Conservation (phyloP, 306 rosid genomes). For the Cercis canadensis region DNA sequence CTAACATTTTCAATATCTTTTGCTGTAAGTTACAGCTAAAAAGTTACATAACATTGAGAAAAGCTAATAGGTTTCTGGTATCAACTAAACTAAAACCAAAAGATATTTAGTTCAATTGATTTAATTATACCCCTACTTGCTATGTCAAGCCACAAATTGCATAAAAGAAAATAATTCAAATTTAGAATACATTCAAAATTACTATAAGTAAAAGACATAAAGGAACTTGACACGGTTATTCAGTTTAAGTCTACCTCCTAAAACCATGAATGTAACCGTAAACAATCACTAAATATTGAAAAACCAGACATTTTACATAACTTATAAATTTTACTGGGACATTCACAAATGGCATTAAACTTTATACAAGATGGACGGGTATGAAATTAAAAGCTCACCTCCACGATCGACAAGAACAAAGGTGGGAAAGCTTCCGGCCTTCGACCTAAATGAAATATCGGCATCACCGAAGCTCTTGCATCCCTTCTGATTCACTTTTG, state of each 20-base stretch:
- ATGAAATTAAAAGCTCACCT: conserved; percentile 48
- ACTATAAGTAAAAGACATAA: conserved; percentile 2
- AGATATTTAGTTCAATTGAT: conserved; percentile 4
- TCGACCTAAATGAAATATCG: conserved; percentile 64
- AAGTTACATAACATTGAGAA: background rate
- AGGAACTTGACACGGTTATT: conserved; percentile 16
- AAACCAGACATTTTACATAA: background rate
- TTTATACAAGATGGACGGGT: background rate
- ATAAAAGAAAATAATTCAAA: conserved; percentile 17
- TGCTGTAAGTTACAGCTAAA: conserved; percentile 21
- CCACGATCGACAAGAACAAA: conserved; percentile 92
- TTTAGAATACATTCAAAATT: background rate
- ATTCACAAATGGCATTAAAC: background rate
- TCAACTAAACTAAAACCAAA: conserved; percentile 8
- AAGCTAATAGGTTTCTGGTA: background rate
- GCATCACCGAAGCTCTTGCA: conserved; percentile 65
- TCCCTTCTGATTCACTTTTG: conserved; percentile 77
- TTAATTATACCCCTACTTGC: conserved; percentile 20
- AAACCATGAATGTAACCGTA: background rate
- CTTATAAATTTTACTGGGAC: background rate
- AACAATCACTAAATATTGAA: conserved; percentile 2
- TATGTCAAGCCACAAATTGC: conserved; percentile 13
- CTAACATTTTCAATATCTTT: background rate
- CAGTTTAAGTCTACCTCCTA: background rate
- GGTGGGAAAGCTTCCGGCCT: conserved; percentile 75